These are phyloP conservation scores for Nigrospora osmanthi DNA, from an alignment of 2,329 filamentous ascomycete species.

Conservation along the genomic window DNA sequence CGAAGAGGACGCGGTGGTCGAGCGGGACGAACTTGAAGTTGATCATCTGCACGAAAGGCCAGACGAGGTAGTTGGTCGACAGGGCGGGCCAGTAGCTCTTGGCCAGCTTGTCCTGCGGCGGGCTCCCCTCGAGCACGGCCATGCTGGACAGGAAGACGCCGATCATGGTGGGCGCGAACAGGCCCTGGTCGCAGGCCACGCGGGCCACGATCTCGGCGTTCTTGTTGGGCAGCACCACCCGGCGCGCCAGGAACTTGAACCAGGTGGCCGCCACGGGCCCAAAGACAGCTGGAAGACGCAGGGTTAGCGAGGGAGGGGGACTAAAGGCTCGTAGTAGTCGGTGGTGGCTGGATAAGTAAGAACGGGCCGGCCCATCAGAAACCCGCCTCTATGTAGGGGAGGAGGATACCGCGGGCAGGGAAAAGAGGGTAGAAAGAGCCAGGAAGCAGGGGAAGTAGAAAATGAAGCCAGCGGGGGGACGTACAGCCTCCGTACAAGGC, in stretches of 20 bases:
- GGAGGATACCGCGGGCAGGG: no score
- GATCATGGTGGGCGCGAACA: slow-evolving; percentile 82
- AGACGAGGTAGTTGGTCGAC: slow-evolving; percentile 78
- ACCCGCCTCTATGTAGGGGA: no score
- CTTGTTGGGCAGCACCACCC: slow-evolving; percentile 55
- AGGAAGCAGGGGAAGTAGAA: neutral
- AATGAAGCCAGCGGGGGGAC: slow-evolving; percentile 17
- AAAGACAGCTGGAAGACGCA: slow-evolving; percentile 55
- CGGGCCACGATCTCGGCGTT: slow-evolving; percentile 68
- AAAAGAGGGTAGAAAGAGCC: no score
- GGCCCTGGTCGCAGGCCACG: slow-evolving; percentile 69
- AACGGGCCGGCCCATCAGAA: no score
- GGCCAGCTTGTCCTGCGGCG: slow-evolving; percentile 57
- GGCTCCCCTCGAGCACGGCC: slow-evolving; percentile 68
- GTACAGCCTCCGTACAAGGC: slow-evolving; percentile 68
- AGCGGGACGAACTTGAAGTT: slow-evolving; percentile 87
- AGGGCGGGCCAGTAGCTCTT: slow-evolving; percentile 66
- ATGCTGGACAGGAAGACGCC: slow-evolving; percentile 75
- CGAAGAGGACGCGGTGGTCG: slow-evolving; percentile 75
- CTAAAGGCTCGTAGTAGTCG: no score
- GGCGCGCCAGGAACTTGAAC: slow-evolving; percentile 71
- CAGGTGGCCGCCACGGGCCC: slow-evolving; percentile 82
- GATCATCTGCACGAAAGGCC: slow-evolving; percentile 75
- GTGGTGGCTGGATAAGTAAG: no score
- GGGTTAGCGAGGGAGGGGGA: neutral